Percentiles rank a stretch among this genome's conserved stretches.
Conservation (phyloP, 2,329 filamentous ascomycete genomes). For the Blastomyces gilchristii region DNA sequence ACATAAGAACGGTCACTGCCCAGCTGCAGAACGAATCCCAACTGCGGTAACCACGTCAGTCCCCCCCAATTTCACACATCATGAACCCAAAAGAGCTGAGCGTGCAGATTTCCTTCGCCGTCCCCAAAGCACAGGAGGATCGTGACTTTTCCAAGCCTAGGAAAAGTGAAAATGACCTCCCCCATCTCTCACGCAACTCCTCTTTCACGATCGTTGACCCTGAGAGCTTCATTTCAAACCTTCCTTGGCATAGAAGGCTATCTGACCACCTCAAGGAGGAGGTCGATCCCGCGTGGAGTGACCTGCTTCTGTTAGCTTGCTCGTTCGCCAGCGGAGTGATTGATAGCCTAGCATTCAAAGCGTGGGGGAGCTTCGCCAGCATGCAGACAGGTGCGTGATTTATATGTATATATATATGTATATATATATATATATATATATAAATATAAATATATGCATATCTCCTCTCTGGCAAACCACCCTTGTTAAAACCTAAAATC, state of each 20-base stretch:
- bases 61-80: background rate
- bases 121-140: background rate
- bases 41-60: too few species aligned
- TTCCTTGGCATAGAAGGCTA: conserved; percentile 1
- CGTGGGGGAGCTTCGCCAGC: conserved; percentile 17
- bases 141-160: background rate
- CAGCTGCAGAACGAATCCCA: background rate
- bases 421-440: too few species aligned
- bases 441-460: too few species aligned
- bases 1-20: background rate
- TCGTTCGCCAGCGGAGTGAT: conserved; percentile 16
- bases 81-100: background rate
- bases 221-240: background rate
- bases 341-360: conserved; percentile 16
- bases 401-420: background rate
- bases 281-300: conserved; percentile 10
- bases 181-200: conserved; percentile 8
- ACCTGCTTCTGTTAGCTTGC: conserved; percentile 14
- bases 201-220: conserved; percentile 14
- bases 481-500: background rate
- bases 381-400: conserved; percentile 15
- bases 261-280: conserved; percentile 12
- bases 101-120: background rate
- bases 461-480: background rate
- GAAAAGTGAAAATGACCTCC: conserved; percentile 2